phyloP scores from a whole-genome alignment of 1,284 basidiomycete genomes.

The Cutaneotrichosporon cyanovorans region DNA sequence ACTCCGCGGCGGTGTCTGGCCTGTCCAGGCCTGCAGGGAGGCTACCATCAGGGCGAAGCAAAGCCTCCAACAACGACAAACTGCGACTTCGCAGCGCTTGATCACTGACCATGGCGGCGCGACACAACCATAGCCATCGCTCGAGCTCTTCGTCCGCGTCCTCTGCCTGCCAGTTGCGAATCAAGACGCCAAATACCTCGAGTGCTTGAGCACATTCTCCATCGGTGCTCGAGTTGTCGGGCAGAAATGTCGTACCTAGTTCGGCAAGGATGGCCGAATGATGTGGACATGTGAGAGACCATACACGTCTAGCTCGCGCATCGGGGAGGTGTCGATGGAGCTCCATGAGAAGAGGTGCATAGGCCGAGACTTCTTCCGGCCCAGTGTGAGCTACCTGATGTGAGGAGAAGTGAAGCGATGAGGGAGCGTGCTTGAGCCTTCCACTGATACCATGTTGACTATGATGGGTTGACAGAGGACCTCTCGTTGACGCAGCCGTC shows the following conservation, averaged over 20 bases:
- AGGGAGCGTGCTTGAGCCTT: background rate
- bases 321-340: slow-evolving; percentile 35
- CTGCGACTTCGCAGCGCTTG: slow-evolving; percentile 30
- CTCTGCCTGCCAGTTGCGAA: slow-evolving; percentile 36
- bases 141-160: slow-evolving; percentile 36
- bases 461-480: slow-evolving; percentile 17
- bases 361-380: slow-evolving; percentile 26
- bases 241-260: slow-evolving; percentile 32
- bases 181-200: slow-evolving; percentile 37
- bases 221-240: slow-evolving; percentile 23
- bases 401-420: background rate
- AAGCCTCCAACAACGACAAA: slow-evolving; percentile 24
- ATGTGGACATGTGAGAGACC: slow-evolving; percentile 40
- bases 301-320: slow-evolving; percentile 33
- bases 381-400: background rate
- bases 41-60: slow-evolving; percentile 26
- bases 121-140: slow-evolving; percentile 39
- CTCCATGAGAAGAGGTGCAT: slow-evolving; percentile 37
- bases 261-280: slow-evolving; percentile 39
- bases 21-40: slow-evolving; percentile 21
- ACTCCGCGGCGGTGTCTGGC: slow-evolving; percentile 24
- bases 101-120: slow-evolving; percentile 29
- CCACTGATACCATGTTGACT: background rate
- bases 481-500: background rate
- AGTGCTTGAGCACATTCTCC: slow-evolving; percentile 37